phyloP scores from a whole-genome alignment of 23 red algal genomes.

The Rhodosorus marinus region DNA sequence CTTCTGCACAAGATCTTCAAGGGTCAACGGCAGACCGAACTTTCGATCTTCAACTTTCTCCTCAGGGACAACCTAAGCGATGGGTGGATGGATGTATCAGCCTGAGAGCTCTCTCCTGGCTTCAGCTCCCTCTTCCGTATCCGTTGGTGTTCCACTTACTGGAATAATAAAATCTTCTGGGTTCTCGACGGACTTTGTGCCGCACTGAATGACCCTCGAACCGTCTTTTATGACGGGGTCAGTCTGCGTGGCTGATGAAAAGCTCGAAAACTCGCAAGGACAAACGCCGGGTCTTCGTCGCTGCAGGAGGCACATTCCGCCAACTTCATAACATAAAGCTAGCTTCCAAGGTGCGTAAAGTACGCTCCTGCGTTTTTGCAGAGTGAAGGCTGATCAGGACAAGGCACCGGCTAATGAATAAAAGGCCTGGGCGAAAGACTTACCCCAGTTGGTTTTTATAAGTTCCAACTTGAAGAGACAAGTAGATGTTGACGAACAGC shows the following conservation, averaged over 20 bases:
- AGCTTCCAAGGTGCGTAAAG: constrained; percentile 94
- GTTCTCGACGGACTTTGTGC: constrained; percentile 82
- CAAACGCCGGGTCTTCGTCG: constrained; percentile 70
- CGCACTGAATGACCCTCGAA: constrained; percentile 76
- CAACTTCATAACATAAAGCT: constrained; percentile 56
- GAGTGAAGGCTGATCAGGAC: too few species aligned
- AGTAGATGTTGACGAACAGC: constrained; percentile 92
- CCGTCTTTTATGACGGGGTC: constrained; percentile 96
- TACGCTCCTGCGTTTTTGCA: too few species aligned
- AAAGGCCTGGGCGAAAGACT: too few species aligned
- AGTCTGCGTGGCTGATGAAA: constrained; percentile 68
- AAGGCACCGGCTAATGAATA: too few species aligned
- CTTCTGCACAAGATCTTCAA: constrained; percentile 53
- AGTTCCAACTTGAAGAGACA: constrained; percentile 63
- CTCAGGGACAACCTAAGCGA: constrained; percentile 41
- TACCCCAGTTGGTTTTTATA: constrained; percentile 95
- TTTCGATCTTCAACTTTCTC: constrained; percentile 35
- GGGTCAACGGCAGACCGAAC: constrained; percentile 72
- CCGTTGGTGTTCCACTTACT: too few species aligned
- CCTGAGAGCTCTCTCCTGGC: too few species aligned
- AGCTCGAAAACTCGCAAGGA: constrained; percentile 82
- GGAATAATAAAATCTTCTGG: constrained; percentile 91
- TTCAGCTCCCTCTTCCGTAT: too few species aligned
- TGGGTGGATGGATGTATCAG: too few species aligned
- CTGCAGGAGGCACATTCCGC: constrained; percentile 78